A percentile compares a stretch with the other conserved stretches of the same genome.
These are phyloP conservation scores for Wickerhamomyces silvicola DNA, from an alignment of 805 yeast genomes.

Conservation along the genomic window DNA sequence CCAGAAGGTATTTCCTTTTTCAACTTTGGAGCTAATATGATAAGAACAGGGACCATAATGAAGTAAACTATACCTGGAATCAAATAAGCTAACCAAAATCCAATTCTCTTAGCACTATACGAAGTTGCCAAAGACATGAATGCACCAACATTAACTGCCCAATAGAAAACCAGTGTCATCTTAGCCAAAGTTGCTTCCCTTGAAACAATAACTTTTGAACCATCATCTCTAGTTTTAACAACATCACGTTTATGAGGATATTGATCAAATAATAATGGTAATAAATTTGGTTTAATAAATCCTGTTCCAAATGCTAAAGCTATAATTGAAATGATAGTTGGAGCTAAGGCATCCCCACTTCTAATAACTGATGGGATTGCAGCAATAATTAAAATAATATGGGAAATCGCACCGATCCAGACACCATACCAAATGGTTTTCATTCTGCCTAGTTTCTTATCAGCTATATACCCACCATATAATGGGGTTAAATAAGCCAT, in stretches of 20 bases:
- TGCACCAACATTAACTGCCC: slow-evolving; percentile 68
- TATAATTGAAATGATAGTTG: slow-evolving; percentile 34
- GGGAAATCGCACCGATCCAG: slow-evolving; percentile 50
- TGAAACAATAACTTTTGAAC: slow-evolving; percentile 61
- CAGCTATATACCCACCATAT: slow-evolving; percentile 65
- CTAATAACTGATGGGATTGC: slow-evolving; percentile 50
- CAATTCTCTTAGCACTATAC: slow-evolving; percentile 53
- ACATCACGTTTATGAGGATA: slow-evolving; percentile 51
- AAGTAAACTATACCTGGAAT: slow-evolving; percentile 54
- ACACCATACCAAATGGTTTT: slow-evolving; percentile 55
- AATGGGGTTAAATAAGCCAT: slow-evolving; percentile 77
- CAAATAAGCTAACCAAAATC: slow-evolving; percentile 66
- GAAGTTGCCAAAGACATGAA: slow-evolving; percentile 69
- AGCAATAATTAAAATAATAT: slow-evolving; percentile 55
- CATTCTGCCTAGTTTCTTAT: slow-evolving; percentile 64
- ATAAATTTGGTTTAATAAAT: slow-evolving; percentile 62
- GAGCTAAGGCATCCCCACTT: slow-evolving; percentile 42
- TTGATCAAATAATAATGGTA: slow-evolving; percentile 68
- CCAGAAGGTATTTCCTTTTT: slow-evolving; percentile 15
- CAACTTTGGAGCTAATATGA: slow-evolving; percentile 18
- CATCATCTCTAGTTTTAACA: slow-evolving; percentile 47
- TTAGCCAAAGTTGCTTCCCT: slow-evolving; percentile 64
- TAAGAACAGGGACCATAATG: slow-evolving; percentile 40
- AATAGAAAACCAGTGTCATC: slow-evolving; percentile 66
- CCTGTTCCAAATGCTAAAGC: slow-evolving; percentile 72